Percentiles rank a stretch among this genome's conserved stretches.
These are phyloP conservation scores for Nadsonia fulvescens DNA, from an alignment of 805 yeast genomes.

Conservation along the genomic window DNA sequence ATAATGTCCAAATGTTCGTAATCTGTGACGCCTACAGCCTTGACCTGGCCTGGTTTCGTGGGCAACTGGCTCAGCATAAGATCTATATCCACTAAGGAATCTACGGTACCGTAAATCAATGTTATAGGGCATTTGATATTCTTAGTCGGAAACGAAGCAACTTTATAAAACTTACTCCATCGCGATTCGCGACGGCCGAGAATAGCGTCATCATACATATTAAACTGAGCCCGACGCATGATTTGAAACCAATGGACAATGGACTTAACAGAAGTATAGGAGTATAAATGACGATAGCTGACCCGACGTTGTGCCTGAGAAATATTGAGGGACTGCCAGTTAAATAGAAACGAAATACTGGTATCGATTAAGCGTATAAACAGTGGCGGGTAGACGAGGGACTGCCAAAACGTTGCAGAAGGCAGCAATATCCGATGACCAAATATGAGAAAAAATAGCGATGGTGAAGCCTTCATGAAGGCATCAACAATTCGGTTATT, in stretches of 20 bases:
- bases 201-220: conserved; percentile 64
- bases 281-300: conserved; percentile 75
- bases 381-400: conserved; percentile 57
- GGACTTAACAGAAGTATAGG: conserved; percentile 79
- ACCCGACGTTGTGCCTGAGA: conserved; percentile 52
- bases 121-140: conserved; percentile 57
- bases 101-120: conserved; percentile 61
- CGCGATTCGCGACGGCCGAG: conserved; percentile 14
- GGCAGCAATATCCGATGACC: conserved; percentile 62
- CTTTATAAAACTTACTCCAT: conserved; percentile 25
- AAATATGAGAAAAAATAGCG: conserved; percentile 48
- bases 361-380: conserved; percentile 55
- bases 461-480: conserved; percentile 59
- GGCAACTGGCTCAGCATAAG: conserved; percentile 60
- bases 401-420: conserved; percentile 63
- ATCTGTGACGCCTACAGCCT: conserved; percentile 30
- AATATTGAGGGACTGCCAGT: conserved; percentile 67
- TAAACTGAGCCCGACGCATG: conserved; percentile 56
- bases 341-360: conserved; percentile 49
- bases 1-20: conserved; percentile 84
- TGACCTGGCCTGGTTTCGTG: conserved; percentile 21
- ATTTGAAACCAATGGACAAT: conserved; percentile 97
- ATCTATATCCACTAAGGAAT: conserved; percentile 73
- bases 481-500: conserved; percentile 61
- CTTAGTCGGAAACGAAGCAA: conserved; percentile 44